Percentiles rank a stretch among this genome's conserved stretches.
These are phyloP conservation scores for Lathyrus sativus DNA, from an alignment of 306 rosid species.

Conservation along the genomic window DNA sequence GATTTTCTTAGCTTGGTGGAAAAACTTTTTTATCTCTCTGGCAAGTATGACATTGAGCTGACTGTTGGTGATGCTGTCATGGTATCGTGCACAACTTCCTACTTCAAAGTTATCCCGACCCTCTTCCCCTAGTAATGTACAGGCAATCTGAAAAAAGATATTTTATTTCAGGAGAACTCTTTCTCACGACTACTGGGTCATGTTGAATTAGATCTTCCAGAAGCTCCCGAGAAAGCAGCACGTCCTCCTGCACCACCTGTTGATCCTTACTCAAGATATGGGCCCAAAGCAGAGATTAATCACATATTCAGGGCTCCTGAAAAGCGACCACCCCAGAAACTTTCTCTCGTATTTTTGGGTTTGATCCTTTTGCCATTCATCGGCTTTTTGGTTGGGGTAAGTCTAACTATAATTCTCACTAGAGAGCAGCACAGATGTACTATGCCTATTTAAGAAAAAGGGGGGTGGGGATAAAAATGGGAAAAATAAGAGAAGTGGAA, in stretches of 20 bases:
- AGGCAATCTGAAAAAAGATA: slow-evolving; percentile 33
- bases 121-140: not conserved
- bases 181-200: slow-evolving; percentile 71
- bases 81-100: slow-evolving; percentile 54
- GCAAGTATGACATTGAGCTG: slow-evolving; percentile 81
- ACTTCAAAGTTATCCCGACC: not conserved
- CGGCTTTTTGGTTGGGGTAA: slow-evolving; percentile 90
- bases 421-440: slow-evolving; percentile 5
- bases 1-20: slow-evolving; percentile 95
- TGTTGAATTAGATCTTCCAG: slow-evolving; percentile 90
- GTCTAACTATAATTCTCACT: slow-evolving; percentile 39
- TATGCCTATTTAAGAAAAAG: slow-evolving; percentile 17
- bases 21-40: slow-evolving; percentile 88
- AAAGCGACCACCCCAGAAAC: slow-evolving; percentile 79
- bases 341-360: slow-evolving; percentile 84
- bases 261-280: slow-evolving; percentile 76
- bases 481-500: slow-evolving; percentile 15
- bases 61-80: slow-evolving; percentile 93
- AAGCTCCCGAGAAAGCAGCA: slow-evolving; percentile 86
- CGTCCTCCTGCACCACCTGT: slow-evolving; percentile 74
- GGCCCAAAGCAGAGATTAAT: slow-evolving; percentile 83
- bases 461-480: slow-evolving; percentile 18
- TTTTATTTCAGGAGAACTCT: slow-evolving; percentile 84
- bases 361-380: slow-evolving; percentile 71
- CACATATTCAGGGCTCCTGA: slow-evolving; percentile 93